Evolutionary conservation across 2,329 filamentous ascomycete species (phyloP).

Genomic region (Aspergillus tamarii): DNA sequence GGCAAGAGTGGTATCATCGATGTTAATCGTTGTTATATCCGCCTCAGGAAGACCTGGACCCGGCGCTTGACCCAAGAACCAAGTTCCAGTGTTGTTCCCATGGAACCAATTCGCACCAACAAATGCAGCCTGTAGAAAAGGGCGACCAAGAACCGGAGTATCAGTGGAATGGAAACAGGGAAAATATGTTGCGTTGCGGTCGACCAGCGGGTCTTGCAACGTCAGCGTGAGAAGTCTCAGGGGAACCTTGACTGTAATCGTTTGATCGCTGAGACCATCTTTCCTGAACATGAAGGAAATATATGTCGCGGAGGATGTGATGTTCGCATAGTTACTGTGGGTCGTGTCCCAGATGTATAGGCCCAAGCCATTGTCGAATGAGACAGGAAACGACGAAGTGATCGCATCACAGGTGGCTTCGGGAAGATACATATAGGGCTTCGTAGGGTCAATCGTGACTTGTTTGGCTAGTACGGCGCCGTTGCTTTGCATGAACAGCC

Average conservation of each 20-base stretch:
- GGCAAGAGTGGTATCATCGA: background rate
- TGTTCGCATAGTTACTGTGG: conserved; percentile 23
- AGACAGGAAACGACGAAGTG: conserved; percentile 42
- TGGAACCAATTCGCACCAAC: conserved; percentile 25
- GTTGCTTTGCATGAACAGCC: conserved; percentile 32
- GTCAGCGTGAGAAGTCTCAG: conserved; percentile 26
- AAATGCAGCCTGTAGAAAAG: conserved; percentile 31
- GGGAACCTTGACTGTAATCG: conserved; percentile 26
- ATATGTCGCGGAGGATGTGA: conserved; percentile 26
- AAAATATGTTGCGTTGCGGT: conserved; percentile 23
- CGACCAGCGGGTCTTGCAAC: conserved; percentile 24
- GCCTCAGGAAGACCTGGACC: conserved; percentile 18
- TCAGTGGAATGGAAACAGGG: conserved; percentile 21
- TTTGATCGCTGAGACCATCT: conserved; percentile 13
- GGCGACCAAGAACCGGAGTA: conserved; percentile 24
- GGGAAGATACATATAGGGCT: conserved; percentile 47
- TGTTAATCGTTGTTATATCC: conserved; percentile 8
- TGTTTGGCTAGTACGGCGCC: conserved; percentile 31
- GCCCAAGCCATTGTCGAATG: conserved; percentile 38
- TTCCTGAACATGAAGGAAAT: conserved; percentile 28
- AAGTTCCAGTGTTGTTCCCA: conserved; percentile 14
- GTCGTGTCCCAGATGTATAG: conserved; percentile 49
- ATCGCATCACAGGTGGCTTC: conserved; percentile 47
- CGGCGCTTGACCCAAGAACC: conserved; percentile 29
- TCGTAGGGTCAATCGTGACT: conserved; percentile 35